These are phyloP conservation scores for Catenaria anguillulae DNA, from an alignment of 371 early-diverging fungal species.

Conservation along the genomic window DNA sequence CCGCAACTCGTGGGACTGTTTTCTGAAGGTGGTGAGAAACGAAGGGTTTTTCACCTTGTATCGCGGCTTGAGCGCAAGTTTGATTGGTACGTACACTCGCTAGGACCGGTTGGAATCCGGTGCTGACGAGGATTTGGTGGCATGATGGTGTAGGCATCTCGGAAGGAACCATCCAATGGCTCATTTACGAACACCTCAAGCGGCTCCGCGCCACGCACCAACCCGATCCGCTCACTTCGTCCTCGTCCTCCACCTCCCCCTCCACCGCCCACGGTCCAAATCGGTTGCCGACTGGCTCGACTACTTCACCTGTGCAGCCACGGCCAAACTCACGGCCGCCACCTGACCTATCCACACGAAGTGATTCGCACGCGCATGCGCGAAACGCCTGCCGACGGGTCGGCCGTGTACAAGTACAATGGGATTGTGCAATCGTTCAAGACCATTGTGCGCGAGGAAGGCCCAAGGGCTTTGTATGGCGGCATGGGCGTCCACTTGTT, in stretches of 20 bases:
- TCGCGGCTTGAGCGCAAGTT: conserved; percentile 71
- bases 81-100: conserved; percentile 21
- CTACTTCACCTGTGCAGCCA: conserved; percentile 64
- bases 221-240: neutral
- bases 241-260: neutral
- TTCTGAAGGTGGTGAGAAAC: conserved; percentile 41
- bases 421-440: conserved; percentile 57
- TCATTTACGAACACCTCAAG: conserved; percentile 84
- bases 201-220: conserved; percentile 9
- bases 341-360: conserved; percentile 68
- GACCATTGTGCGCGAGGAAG: conserved; percentile 68
- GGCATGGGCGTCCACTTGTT: conserved; percentile 88
- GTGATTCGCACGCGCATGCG: conserved; percentile 75
- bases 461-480: conserved; percentile 72
- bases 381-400: conserved; percentile 49
- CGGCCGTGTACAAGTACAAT: conserved; percentile 47
- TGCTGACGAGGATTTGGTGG: no score
- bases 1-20: conserved; percentile 59
- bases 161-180: conserved; percentile 87
- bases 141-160: conserved; percentile 40
- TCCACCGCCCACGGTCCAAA: no score
- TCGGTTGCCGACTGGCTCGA: conserved; percentile 44
- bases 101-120: no score
- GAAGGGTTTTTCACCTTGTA: conserved; percentile 77
- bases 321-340: conserved; percentile 77